A percentile compares a stretch with the other conserved stretches of the same genome.
Evolutionary conservation across 129 eudicot species (phyloP).

Genomic region (Tagetes erecta): DNA sequence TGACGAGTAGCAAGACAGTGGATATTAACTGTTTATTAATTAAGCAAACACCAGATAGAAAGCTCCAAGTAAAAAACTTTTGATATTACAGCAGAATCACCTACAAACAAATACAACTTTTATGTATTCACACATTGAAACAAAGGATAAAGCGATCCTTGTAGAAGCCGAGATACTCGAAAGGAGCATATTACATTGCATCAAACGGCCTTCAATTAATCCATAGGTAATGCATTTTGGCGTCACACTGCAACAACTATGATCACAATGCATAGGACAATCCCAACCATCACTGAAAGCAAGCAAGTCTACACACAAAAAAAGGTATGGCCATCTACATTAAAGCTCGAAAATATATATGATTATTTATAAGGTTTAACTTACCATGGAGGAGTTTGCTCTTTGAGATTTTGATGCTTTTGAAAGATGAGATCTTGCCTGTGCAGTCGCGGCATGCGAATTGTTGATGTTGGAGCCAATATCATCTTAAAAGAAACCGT

Average conservation of each 20-base stretch:
- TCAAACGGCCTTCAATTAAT: background rate
- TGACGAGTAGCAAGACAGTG: too few relatives aligned
- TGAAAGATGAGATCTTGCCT: slow-evolving; percentile 75
- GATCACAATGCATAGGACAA: slow-evolving; percentile 45
- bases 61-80: background rate
- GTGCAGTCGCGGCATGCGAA: slow-evolving; percentile 88
- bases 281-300: slow-evolving; percentile 56
- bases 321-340: background rate
- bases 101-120: slow-evolving; percentile 25
- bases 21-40: too few relatives aligned
- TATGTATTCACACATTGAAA: slow-evolving; percentile 20
- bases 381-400: slow-evolving; percentile 95
- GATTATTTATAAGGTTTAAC: background rate
- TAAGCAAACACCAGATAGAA: background rate
- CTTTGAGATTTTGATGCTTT: slow-evolving; percentile 86
- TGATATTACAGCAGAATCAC: slow-evolving; percentile 26
- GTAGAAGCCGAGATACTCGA: slow-evolving; percentile 12
- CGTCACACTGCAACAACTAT: slow-evolving; percentile 41
- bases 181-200: slow-evolving; percentile 1
- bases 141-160: slow-evolving; percentile 7
- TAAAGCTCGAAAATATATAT: background rate
- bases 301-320: slow-evolving; percentile 49
- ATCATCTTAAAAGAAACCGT: slow-evolving; percentile 54
- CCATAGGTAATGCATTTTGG: background rate
- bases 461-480: slow-evolving; percentile 79